A percentile compares a stretch with the other conserved stretches of the same genome.
These are phyloP conservation scores for Grosmannia huntii DNA, from an alignment of 2,329 filamentous ascomycete species.

Conservation along the genomic window DNA sequence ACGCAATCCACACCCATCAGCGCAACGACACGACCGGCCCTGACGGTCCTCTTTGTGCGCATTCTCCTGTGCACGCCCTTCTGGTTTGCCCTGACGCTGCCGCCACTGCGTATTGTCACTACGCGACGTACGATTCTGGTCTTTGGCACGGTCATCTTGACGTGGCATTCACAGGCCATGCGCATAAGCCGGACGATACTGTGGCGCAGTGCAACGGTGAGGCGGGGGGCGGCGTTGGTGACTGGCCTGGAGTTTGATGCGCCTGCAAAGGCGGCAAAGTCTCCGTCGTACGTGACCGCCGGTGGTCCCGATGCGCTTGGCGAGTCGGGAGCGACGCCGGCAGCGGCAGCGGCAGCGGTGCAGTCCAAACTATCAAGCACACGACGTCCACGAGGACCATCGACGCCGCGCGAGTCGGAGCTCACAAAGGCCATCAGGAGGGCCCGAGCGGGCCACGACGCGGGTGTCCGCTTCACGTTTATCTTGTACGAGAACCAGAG, in stretches of 20 bases:
- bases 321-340: constrained; percentile 8
- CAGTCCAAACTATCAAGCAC: constrained; percentile 13
- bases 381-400: constrained; percentile 14
- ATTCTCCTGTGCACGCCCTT: constrained; percentile 79
- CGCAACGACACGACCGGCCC: constrained; percentile 77
- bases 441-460: constrained; percentile 34
- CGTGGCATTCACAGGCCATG: constrained; percentile 83
- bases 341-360: constrained; percentile 9
- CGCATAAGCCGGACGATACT: constrained; percentile 75
- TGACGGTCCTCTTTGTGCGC: constrained; percentile 80
- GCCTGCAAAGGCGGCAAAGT: constrained; percentile 20
- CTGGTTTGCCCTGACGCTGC: constrained; percentile 68
- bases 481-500: constrained; percentile 94
- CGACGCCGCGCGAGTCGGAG: constrained; percentile 30
- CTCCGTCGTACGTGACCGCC: constrained; percentile 15
- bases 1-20: constrained; percentile 84
- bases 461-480: constrained; percentile 90
- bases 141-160: constrained; percentile 73
- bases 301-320: constrained; percentile 14
- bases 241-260: constrained; percentile 68
- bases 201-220: constrained; percentile 73
- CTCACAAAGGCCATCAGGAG: constrained; percentile 31
- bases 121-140: constrained; percentile 73
- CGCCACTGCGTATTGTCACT: constrained; percentile 74
- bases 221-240: constrained; percentile 54